Base-by-base conservation (phyloP, 2,329 filamentous ascomycete genomes). In the Fusarium paranaense region DNA sequence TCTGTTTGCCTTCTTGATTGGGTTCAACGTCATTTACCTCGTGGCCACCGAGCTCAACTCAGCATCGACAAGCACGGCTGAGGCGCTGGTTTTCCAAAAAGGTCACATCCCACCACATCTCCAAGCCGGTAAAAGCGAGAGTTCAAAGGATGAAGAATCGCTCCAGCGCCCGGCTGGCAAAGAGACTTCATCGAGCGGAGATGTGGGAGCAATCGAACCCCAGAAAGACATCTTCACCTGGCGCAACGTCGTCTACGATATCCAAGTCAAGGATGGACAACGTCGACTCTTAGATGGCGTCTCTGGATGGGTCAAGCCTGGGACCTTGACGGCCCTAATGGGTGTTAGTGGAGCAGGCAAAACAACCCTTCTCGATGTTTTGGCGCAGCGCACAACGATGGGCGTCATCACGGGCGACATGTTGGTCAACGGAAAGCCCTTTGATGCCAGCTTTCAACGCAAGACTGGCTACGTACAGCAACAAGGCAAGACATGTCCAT, bases 291-390 rank as follows among this genome's bases (percentile, higher is more conserved):
- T 98, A 62, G 92, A 97, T 74, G 86, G 95, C 65, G 93, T 97
- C 2, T 90, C 94, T 75, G 95, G 95, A 7, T 97, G 94, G 93
- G 94, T 98, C 66, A 95, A 95, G 81, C 95, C 95, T 0, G 95
- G 95, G 33, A 97, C 94, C 1, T 84, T 97, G 37, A 97, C 95
- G 4, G 95, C 94, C 2, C 86, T 97, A 7, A 92, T 92, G 90
- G 90, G 92, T 45, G 90, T 91, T 0, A 90, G 79, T 25, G 84
- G 84, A 30, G 84, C 84, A 0, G 84, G 84, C 0, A 86, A 86
- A 74, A 86, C 84, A 2, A 86, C 84, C 0, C 80, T 86, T 7
- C 76, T 86, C 2, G 84, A 86, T 63, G 83, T 82, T 2, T 77
- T 86, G 6, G 84, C 84, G 2, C 82, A 85, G 52, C 85, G 92